Evolutionary conservation across 2,329 filamentous ascomycete genomes (phyloP).

Genomic region (Fusarium neocosmosporiellum): DNA sequence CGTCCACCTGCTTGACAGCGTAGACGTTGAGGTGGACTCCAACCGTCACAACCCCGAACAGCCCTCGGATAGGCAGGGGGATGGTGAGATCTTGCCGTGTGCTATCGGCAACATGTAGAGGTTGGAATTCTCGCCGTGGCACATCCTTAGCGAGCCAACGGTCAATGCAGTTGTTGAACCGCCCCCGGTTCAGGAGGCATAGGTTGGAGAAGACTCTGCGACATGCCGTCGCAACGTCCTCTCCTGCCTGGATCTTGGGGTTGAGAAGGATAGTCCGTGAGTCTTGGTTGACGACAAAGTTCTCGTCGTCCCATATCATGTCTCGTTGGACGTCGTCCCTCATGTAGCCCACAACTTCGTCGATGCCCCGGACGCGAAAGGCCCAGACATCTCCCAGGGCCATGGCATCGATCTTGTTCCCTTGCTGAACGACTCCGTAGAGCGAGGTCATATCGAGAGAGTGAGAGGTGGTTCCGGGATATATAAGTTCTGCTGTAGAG

Average conservation of each 20-base stretch:
- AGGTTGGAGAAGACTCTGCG: constrained; percentile 33
- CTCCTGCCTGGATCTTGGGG: constrained; percentile 32
- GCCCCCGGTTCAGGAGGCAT: constrained; percentile 42
- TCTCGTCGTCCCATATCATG: constrained; percentile 28
- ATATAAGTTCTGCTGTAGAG: constrained; percentile 10
- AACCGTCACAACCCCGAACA: constrained; percentile 51
- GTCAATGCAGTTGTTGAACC: constrained; percentile 41
- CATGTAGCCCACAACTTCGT: constrained; percentile 37
- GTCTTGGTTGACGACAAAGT: constrained; percentile 16
- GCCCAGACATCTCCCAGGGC: constrained; percentile 18
- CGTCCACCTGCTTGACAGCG: constrained; percentile 39
- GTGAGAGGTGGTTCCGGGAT: neutral
- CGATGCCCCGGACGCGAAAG: constrained; percentile 30
- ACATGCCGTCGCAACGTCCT: constrained; percentile 17
- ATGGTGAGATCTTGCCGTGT: constrained; percentile 42
- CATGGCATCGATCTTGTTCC: constrained; percentile 32
- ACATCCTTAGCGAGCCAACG: constrained; percentile 40
- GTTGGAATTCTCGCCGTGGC: constrained; percentile 41
- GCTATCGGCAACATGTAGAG: constrained; percentile 42
- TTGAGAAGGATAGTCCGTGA: constrained; percentile 35
- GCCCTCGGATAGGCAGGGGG: constrained; percentile 47
- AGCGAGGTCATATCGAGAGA: constrained; percentile 22
- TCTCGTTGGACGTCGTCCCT: constrained; percentile 15
- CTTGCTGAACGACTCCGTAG: constrained; percentile 30
- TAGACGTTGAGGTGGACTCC: constrained; percentile 54